Conservation (phyloP, 805 yeast genomes). For the Candida fluviatilis region DNA sequence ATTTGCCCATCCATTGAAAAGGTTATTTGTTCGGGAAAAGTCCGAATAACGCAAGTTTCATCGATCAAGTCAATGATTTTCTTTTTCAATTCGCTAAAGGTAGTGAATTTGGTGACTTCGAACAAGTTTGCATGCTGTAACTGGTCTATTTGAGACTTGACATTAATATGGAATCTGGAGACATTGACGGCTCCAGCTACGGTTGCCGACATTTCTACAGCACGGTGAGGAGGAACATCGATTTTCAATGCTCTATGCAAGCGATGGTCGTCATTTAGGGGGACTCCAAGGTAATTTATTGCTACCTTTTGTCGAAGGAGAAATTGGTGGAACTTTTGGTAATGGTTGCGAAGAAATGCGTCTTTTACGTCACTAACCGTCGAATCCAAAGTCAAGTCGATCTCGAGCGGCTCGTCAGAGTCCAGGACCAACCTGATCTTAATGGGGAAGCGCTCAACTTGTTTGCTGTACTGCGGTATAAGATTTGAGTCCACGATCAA, state of each 20-base stretch:
- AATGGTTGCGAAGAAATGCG: constrained; percentile 3
- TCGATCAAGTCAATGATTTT: constrained; percentile 18
- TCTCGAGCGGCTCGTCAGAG: not conserved
- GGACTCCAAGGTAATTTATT: not conserved
- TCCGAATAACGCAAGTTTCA: constrained; percentile 18
- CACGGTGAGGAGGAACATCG: constrained; percentile 25
- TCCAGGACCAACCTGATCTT: constrained; percentile 4
- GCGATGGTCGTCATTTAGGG: constrained; percentile 3
- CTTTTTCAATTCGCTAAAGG: constrained; percentile 17
- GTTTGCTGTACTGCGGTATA: not conserved
- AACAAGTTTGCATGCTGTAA: constrained; percentile 17
- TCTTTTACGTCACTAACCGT: constrained; percentile 7
- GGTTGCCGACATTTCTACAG: constrained; percentile 11
- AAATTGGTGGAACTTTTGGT: not conserved
- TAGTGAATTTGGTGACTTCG: constrained; percentile 17
- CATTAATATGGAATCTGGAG: constrained; percentile 13
- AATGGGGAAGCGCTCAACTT: constrained; percentile 2
- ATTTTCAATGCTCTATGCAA: constrained; percentile 12
- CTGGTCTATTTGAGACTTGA: constrained; percentile 12
- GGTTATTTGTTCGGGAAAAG: constrained; percentile 23
- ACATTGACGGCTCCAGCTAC: not conserved
- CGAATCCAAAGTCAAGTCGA: constrained; percentile 5
- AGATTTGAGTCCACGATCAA: constrained; percentile 1
- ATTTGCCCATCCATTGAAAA: constrained; percentile 10
- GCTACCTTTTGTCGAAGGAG: not conserved